A percentile compares a stretch with the other conserved stretches of the same genome.
Conservation (phyloP, 805 yeast genomes). For the Wilhelminamyces savonicus region DNA sequence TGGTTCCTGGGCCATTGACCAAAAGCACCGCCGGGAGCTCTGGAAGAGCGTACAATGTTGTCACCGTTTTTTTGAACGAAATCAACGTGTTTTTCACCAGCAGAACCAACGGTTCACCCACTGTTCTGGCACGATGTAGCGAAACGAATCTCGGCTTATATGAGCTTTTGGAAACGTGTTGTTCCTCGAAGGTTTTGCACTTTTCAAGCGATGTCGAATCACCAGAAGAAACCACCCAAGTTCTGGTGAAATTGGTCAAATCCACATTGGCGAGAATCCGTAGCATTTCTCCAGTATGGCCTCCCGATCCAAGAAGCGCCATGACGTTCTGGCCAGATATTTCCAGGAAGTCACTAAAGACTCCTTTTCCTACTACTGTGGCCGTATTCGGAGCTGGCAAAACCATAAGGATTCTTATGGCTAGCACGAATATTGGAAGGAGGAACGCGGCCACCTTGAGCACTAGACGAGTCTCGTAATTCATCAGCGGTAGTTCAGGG, state of each 20-base stretch:
- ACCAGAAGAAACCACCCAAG: constrained; percentile 43
- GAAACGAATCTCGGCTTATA: constrained; percentile 16
- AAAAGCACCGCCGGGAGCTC: constrained; percentile 40
- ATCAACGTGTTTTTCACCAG: constrained; percentile 40
- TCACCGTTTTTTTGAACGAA: constrained; percentile 27
- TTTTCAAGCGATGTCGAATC: constrained; percentile 44
- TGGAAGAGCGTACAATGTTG: constrained; percentile 19
- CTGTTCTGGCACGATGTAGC: constrained; percentile 53
- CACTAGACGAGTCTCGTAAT: too few relatives aligned
- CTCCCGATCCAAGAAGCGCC: constrained; percentile 89
- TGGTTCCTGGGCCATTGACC: constrained; percentile 79
- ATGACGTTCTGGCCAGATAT: constrained; percentile 34
- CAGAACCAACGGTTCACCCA: constrained; percentile 47
- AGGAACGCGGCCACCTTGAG: too few relatives aligned
- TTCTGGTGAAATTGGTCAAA: constrained; percentile 17
- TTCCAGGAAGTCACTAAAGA: too few relatives aligned
- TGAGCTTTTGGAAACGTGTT: constrained; percentile 5
- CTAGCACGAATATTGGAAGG: too few relatives aligned
- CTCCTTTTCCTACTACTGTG: too few relatives aligned
- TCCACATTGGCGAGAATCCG: constrained; percentile 46
- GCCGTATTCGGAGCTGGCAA: too few relatives aligned
- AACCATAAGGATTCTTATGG: too few relatives aligned
- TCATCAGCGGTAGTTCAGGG: too few relatives aligned
- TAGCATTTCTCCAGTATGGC: constrained; percentile 96
- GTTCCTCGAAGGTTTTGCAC: constrained; percentile 30